Evolutionary conservation across 2,329 filamentous ascomycete species (phyloP).

Genomic region (Pestalotiopsis sp.): DNA sequence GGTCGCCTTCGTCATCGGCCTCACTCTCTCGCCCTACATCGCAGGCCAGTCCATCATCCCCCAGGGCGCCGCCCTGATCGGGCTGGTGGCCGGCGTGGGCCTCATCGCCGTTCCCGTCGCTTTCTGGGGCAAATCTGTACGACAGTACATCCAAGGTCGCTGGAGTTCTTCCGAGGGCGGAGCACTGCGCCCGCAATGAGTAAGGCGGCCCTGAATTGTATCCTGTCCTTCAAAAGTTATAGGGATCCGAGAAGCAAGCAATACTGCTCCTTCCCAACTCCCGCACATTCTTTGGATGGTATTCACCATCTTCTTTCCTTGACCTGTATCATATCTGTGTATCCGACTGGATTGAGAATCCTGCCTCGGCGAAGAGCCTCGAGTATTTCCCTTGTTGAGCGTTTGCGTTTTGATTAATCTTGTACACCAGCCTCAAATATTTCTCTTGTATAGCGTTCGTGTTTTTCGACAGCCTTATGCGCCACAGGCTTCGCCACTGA

Average conservation of each 20-base stretch:
- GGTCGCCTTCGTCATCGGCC: slow-evolving; percentile 18
- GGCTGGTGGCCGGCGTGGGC: slow-evolving; percentile 17
- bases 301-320: neutral
- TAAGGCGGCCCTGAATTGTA: neutral
- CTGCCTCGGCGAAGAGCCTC: neutral
- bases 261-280: neutral
- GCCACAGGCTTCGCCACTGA: neutral
- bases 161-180: slow-evolving; percentile 24
- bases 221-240: neutral
- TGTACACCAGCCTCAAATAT: neutral
- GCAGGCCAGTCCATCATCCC: slow-evolving; percentile 10
- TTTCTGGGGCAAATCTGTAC: slow-evolving; percentile 27
- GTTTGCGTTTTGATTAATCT: neutral
- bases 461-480: neutral
- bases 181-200: slow-evolving; percentile 24
- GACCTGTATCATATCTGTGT: neutral
- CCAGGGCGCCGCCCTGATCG: slow-evolving; percentile 15
- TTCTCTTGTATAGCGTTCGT: neutral
- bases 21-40: slow-evolving; percentile 16
- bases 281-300: neutral
- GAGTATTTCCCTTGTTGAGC: neutral
- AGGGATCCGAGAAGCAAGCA: neutral
- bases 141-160: slow-evolving; percentile 25
- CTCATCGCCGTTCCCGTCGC: slow-evolving; percentile 24
- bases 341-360: neutral